Evolutionary conservation across 164 flowering plant genomes (phyloP).

Genomic region (Piper longum): DNA sequence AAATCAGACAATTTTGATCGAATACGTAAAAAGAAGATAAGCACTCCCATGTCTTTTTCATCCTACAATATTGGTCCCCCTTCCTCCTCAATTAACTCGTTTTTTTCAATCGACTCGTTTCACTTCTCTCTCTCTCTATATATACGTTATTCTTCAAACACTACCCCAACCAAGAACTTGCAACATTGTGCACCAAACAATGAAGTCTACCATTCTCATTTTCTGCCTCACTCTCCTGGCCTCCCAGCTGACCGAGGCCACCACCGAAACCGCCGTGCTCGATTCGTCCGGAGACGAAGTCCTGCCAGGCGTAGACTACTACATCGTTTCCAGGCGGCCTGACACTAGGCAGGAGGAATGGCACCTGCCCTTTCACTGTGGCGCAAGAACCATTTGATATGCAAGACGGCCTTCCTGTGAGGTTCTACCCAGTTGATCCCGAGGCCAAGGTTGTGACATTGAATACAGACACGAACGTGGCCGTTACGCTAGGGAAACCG

Average conservation of each 20-base stretch:
- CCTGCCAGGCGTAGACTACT: constrained; percentile 11
- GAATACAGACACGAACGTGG: constrained; percentile 18
- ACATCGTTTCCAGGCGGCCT: constrained; percentile 22
- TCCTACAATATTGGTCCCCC: too few relatives aligned
- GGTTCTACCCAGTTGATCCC: constrained; percentile 10
- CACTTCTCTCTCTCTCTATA: background rate
- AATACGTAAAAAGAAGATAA: background rate
- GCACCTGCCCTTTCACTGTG: constrained; percentile 15
- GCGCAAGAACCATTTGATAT: constrained; percentile 6
- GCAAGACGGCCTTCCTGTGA: constrained; percentile 10
- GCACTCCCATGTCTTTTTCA: too few relatives aligned
- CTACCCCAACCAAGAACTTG: too few relatives aligned
- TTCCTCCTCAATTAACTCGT: background rate
- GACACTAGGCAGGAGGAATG: constrained; percentile 3
- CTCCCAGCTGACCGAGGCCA: background rate
- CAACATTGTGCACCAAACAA: too few relatives aligned
- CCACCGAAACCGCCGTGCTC: constrained; percentile 1
- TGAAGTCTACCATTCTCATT: background rate
- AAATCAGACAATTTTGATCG: background rate
- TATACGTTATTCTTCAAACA: background rate
- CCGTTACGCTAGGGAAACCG: constrained; percentile 6
- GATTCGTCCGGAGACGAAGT: constrained; percentile 15
- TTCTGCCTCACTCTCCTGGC: background rate
- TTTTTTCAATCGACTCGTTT: too few relatives aligned
- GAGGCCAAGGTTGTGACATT: constrained; percentile 3